A percentile compares a stretch with the other conserved stretches of the same genome.
These are phyloP conservation scores for Trichosporon inkin DNA, from an alignment of 1,284 basidiomycete species.

Conservation along the genomic window DNA sequence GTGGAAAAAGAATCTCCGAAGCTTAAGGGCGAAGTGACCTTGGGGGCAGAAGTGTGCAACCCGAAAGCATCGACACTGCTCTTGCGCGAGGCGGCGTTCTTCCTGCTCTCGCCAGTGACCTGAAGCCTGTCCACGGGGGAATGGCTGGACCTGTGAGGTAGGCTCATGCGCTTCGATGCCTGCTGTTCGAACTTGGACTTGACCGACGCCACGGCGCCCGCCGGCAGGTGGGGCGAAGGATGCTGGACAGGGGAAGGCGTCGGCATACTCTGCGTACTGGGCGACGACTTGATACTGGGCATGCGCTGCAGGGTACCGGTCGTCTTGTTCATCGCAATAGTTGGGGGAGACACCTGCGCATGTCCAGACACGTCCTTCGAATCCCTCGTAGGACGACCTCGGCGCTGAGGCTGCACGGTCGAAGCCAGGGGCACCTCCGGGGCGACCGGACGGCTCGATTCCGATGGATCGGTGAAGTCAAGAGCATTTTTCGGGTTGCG, in stretches of 20 bases:
- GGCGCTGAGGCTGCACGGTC: conserved; percentile 44
- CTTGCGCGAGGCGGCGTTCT: conserved; percentile 12
- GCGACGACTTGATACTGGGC: not conserved
- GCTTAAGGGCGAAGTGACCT: conserved; percentile 11
- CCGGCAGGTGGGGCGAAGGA: not conserved
- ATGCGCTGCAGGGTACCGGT: not conserved
- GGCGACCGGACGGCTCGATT: conserved; percentile 18
- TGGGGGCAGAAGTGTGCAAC: conserved; percentile 8
- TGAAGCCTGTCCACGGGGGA: conserved; percentile 20
- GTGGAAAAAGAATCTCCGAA: conserved; percentile 21
- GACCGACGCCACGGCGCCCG: not conserved
- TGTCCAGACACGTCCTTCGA: conserved; percentile 15
- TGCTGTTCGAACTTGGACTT: conserved; percentile 6
- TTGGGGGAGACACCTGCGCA: not conserved
- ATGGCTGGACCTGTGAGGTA: not conserved
- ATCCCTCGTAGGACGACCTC: conserved; percentile 45
- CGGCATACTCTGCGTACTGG: not conserved
- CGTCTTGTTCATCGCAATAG: conserved; percentile 2
- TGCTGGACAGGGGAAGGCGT: not conserved
- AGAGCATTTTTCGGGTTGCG: conserved; percentile 34
- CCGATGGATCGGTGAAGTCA: conserved; percentile 43
- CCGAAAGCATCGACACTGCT: conserved; percentile 39
- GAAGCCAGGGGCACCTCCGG: conserved; percentile 34
- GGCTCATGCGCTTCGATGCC: not conserved
- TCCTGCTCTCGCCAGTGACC: conserved; percentile 33